phyloP scores from a whole-genome alignment of 345 rosid genomes.

The Euphorbia lathyris region DNA sequence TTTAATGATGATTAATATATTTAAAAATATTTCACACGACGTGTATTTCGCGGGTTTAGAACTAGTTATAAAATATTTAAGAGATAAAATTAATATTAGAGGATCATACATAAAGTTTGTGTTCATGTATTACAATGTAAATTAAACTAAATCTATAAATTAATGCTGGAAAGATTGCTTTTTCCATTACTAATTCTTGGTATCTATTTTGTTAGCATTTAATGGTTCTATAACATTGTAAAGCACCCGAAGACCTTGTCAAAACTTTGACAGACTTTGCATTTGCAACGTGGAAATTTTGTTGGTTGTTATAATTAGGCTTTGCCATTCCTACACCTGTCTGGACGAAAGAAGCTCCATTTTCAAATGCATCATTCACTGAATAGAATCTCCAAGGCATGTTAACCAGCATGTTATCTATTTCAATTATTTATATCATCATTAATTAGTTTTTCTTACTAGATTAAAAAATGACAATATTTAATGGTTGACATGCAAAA shows the following conservation, averaged over 20 bases:
- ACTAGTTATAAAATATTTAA: no score
- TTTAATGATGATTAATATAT: no score
- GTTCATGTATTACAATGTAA: no score
- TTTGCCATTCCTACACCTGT: conserved; percentile 44
- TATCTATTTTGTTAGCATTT: neutral
- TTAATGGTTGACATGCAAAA: neutral
- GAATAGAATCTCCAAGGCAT: conserved; percentile 59
- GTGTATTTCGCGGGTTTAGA: no score
- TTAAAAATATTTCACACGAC: no score
- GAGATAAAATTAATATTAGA: no score
- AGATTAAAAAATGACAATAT: neutral
- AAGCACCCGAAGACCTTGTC: conserved; percentile 54
- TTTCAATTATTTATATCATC: neutral
- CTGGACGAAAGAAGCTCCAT: conserved; percentile 55
- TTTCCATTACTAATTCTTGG: no score
- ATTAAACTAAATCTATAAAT: no score
- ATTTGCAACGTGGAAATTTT: conserved; percentile 42
- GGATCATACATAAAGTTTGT: no score
- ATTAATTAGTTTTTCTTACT: no score
- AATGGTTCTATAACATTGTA: conserved; percentile 13
- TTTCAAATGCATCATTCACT: conserved; percentile 46
- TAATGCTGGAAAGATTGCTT: no score
- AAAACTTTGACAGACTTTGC: conserved; percentile 38
- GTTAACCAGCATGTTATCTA: conserved; percentile 42
- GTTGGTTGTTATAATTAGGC: conserved; percentile 40